Conservation (phyloP, 345 rosid genomes). For the Eutrema heterophyllum region DNA sequence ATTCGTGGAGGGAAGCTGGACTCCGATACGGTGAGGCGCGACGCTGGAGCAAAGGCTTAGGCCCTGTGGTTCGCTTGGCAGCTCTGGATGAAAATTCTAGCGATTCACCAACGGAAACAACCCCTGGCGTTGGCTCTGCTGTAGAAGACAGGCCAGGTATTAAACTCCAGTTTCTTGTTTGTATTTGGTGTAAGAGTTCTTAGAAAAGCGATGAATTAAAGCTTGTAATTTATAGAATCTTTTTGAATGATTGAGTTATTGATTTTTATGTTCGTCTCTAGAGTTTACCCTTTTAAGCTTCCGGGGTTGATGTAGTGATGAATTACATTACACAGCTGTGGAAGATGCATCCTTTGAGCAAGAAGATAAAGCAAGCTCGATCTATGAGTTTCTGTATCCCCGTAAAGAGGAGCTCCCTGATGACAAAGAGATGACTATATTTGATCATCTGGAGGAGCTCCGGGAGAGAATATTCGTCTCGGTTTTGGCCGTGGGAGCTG, state of each 20-base stretch:
- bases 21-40: slow-evolving; percentile 29
- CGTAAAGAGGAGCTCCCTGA: slow-evolving; percentile 87
- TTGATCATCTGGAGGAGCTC: slow-evolving; percentile 95
- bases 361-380: slow-evolving; percentile 38
- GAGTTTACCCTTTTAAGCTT: not conserved
- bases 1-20: slow-evolving; percentile 25
- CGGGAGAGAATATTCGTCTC: slow-evolving; percentile 84
- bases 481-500: slow-evolving; percentile 88
- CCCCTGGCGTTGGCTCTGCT: slow-evolving; percentile 37
- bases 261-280: not conserved
- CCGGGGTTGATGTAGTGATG: not conserved
- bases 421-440: slow-evolving; percentile 93
- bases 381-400: slow-evolving; percentile 84
- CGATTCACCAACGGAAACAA: slow-evolving; percentile 35
- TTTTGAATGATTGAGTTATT: not conserved
- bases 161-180: not conserved
- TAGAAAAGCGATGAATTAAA: not conserved
- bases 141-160: slow-evolving; percentile 71
- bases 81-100: slow-evolving; percentile 49
- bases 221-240: not conserved
- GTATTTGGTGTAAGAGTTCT: not conserved
- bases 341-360: slow-evolving; percentile 36
- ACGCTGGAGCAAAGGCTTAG: slow-evolving; percentile 22
- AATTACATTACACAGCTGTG: slow-evolving; percentile 26
- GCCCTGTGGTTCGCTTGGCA: slow-evolving; percentile 36